Base-by-base conservation (phyloP, 139 green algal species). In the Chlamydomonas schloesseri region DNA sequence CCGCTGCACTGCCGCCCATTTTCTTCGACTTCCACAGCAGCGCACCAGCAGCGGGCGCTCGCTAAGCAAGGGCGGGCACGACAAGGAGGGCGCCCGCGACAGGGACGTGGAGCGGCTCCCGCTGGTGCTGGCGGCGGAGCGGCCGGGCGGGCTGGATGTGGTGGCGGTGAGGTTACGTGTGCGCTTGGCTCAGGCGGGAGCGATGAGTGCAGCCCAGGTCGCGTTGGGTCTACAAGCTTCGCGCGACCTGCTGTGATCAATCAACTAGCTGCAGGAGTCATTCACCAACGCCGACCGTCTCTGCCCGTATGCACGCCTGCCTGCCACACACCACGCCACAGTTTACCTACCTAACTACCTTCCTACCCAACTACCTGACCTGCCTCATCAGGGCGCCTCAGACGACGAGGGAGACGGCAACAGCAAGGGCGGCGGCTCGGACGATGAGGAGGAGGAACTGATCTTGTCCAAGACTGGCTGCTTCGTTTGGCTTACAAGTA, bases 401-500 rank as follows among this genome's bases (percentile, higher is more conserved):
- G 20, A 55, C 36, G 36, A 55, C 26, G 75, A 82, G 4, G 75
- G 71, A 21, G 75, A 71, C 28, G 34, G 60, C 21, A 26, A 37
- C 33, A 42, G 58, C 75, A 62, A 60, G 57, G 26, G 57, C 58
- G 33, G 28, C 42, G 34, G 23, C 37, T 10, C 20, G 11, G 76
- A 83, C 26, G 74, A 70, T 18, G 46, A 67, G 50, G 75, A 82
- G 76, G 76, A 95, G 17, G 84, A 92, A 87, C 65, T 76, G 34
- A 68, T 91, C 73, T 75, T 96, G 81, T 89, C 90, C 73, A 83
- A 93, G 67, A 62, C 62, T 26, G 91, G 90, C 33, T 90, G 86
- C 81, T 90, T 97, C n/a, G 23, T 93, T 21, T 97, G 95, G 94
- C 87, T 97, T 31, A 74, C 73, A 0, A 34, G 95, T 50, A 8